These are phyloP conservation scores for Leccinum uliginosum DNA, from an alignment of 768 basidiomycete species.

Conservation along the genomic window DNA sequence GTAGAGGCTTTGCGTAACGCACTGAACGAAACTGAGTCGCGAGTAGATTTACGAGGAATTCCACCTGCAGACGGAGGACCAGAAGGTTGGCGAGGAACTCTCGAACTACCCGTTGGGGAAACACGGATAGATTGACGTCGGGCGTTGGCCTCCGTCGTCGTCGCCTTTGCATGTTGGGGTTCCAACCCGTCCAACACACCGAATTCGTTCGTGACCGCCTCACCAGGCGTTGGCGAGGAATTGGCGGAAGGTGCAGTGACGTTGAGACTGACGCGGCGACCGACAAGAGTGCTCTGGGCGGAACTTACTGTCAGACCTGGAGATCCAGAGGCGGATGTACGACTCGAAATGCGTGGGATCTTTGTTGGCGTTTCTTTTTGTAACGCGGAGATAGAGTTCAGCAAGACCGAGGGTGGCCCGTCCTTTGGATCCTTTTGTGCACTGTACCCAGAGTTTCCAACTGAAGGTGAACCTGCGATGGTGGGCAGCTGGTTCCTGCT, in stretches of 20 bases:
- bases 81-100: conserved; percentile 63
- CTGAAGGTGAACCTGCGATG: conserved; percentile 91
- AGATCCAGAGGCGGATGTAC: conserved; percentile 69
- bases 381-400: conserved; percentile 48
- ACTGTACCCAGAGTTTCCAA: conserved; percentile 56
- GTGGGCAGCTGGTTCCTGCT: conserved; percentile 77
- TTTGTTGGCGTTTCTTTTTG: conserved; percentile 88
- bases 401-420: conserved; percentile 47
- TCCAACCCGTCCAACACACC: conserved; percentile 72
- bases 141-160: conserved; percentile 30
- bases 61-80: conserved; percentile 41
- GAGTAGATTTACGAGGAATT: conserved; percentile 60
- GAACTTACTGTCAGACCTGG: conserved; percentile 63
- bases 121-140: conserved; percentile 57
- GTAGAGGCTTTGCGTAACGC: conserved; percentile 80
- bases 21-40: conserved; percentile 77
- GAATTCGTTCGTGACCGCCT: conserved; percentile 63
- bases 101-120: conserved; percentile 61
- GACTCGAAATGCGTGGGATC: conserved; percentile 89
- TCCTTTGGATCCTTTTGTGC: conserved; percentile 54
- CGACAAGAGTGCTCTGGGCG: conserved; percentile 43
- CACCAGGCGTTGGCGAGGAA: conserved; percentile 52
- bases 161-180: conserved; percentile 38
- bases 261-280: conserved; percentile 65
- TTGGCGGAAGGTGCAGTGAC: conserved; percentile 56